Conservation (phyloP, 2,329 filamentous ascomycete genomes). For the Grosmannia clavigera region DNA sequence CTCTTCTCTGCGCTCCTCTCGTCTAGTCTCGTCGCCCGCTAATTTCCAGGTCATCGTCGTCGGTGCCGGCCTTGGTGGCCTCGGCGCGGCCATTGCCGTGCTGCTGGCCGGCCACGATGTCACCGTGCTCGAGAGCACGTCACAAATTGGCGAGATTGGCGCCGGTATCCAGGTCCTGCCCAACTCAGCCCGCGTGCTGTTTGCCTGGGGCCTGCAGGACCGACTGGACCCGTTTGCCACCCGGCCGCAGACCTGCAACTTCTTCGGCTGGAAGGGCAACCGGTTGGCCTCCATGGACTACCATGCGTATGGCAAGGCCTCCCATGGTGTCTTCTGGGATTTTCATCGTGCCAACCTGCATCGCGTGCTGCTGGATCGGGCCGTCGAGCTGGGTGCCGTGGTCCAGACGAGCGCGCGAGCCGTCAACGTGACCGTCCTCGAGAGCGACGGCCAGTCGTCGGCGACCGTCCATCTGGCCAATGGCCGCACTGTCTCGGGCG, state of each 20-base stretch:
- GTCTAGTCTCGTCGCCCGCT: not conserved
- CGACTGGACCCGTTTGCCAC: slow-evolving; percentile 6
- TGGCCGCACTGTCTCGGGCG: slow-evolving; percentile 19
- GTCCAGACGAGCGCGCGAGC: slow-evolving; percentile 16
- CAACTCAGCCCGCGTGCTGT: slow-evolving; percentile 20
- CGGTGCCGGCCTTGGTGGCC: slow-evolving; percentile 22
- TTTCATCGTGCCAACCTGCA: slow-evolving; percentile 22
- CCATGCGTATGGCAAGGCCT: slow-evolving; percentile 1
- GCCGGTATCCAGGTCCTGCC: slow-evolving; percentile 28
- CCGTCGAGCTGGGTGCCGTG: slow-evolving; percentile 15
- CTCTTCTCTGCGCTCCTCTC: too few species aligned
- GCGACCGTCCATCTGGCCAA: slow-evolving; percentile 14
- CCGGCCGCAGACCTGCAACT: slow-evolving; percentile 6
- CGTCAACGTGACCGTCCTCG: slow-evolving; percentile 14
- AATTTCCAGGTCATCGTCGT: slow-evolving; percentile 10
- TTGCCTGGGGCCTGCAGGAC: slow-evolving; percentile 17
- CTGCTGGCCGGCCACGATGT: slow-evolving; percentile 26
- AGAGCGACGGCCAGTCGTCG: slow-evolving; percentile 6
- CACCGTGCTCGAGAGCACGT: slow-evolving; percentile 26
- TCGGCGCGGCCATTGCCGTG: slow-evolving; percentile 24
- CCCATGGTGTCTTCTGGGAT: slow-evolving; percentile 22
- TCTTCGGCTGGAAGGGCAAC: slow-evolving; percentile 11
- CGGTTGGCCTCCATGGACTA: slow-evolving; percentile 8
- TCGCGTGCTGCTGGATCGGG: slow-evolving; percentile 17
- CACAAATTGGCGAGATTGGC: slow-evolving; percentile 25